phyloP scores from a whole-genome alignment of 2,329 filamentous ascomycete genomes.

The Scedosporium apiospermum region DNA sequence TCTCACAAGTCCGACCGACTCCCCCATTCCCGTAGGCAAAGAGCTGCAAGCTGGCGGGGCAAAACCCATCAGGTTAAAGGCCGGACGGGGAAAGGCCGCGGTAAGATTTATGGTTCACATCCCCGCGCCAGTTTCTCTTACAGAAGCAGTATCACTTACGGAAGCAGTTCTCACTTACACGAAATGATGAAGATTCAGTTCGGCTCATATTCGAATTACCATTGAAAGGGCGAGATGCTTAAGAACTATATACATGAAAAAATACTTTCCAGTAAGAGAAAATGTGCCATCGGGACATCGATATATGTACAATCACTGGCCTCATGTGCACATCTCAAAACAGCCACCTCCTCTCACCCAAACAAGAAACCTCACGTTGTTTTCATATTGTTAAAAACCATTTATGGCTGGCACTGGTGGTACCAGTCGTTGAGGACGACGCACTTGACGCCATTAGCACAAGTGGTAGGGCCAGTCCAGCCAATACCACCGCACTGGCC shows the following conservation, averaged over 20 bases:
- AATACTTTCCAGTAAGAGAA: neutral
- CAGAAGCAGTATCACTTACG: too few species aligned
- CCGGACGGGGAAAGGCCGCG: too few species aligned
- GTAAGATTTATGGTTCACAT: too few species aligned
- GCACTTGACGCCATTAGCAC: constrained; percentile 28
- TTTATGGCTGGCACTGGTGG: constrained; percentile 20
- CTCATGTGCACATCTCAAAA: neutral
- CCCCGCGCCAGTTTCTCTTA: too few species aligned
- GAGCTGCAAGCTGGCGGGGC: too few species aligned
- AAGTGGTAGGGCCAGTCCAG: constrained; percentile 35
- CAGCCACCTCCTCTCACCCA: neutral
- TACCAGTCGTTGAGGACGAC: constrained; percentile 25
- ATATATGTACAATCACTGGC: neutral
- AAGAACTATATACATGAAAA: neutral
- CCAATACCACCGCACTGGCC: constrained; percentile 35
- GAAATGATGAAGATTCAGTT: too few species aligned
- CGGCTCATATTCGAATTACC: neutral
- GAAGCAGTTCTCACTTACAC: too few species aligned
- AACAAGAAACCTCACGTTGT: neutral
- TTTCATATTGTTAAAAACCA: neutral
- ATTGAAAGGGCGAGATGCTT: neutral
- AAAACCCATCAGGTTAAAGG: too few species aligned
- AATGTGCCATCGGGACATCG: neutral
- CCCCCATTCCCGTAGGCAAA: too few species aligned
- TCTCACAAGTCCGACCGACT: too few species aligned